These are phyloP conservation scores for Cinnamomum micranthum DNA, from an alignment of 164 flowering plant genomes.

Conservation along the genomic window DNA sequence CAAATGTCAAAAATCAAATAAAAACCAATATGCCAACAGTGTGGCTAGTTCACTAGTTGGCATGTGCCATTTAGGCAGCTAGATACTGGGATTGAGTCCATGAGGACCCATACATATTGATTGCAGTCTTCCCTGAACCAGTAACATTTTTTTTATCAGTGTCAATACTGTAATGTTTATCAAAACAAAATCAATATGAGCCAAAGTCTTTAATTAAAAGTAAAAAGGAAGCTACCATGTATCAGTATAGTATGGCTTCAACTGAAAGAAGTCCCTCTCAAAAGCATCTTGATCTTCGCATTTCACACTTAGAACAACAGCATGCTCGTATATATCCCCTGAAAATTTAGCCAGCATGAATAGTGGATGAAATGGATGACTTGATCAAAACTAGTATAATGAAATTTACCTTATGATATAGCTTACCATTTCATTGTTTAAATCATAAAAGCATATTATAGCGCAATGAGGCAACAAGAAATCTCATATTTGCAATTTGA, in stretches of 20 bases:
- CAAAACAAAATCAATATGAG: neutral
- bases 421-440: too few relatives aligned
- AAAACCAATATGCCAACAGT: too few relatives aligned
- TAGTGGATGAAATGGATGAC: neutral
- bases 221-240: conserved; percentile 40
- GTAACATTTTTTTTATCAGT: neutral
- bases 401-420: neutral
- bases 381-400: neutral
- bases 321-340: conserved; percentile 94
- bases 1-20: too few relatives aligned
- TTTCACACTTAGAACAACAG: conserved; percentile 88
- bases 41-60: too few relatives aligned
- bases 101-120: too few relatives aligned
- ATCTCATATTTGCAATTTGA: too few relatives aligned
- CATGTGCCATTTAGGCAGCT: too few relatives aligned
- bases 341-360: conserved; percentile 8
- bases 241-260: conserved; percentile 96
- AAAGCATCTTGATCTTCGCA: conserved; percentile 91
- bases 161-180: neutral
- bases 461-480: neutral
- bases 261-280: conserved; percentile 90
- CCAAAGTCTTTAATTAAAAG: neutral
- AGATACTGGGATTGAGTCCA: too few relatives aligned
- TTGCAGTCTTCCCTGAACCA: neutral
- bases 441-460: too few relatives aligned